Evolutionary conservation across 768 basidiomycete genomes (phyloP).

Genomic region (Podaxis sp.): DNA sequence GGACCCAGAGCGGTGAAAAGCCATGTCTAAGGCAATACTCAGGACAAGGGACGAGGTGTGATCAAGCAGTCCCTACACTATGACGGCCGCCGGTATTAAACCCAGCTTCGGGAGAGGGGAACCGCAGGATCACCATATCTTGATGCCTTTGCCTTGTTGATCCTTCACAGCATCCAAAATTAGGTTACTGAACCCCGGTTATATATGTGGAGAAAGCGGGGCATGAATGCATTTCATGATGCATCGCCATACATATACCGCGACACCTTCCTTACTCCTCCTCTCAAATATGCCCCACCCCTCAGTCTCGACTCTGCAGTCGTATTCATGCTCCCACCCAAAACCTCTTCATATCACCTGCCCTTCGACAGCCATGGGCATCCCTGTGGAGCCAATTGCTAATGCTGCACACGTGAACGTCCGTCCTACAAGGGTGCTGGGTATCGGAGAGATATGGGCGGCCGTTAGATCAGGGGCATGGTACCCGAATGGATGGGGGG

Average conservation of each 20-base stretch:
- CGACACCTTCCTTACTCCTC: not conserved
- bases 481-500: not conserved
- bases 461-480: conserved; percentile 8
- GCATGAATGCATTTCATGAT: not conserved
- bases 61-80: not conserved
- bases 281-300: not conserved
- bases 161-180: not conserved
- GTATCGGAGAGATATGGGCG: not conserved
- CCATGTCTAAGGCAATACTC: not conserved
- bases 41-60: not conserved
- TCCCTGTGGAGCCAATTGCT: not conserved
- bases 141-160: no score
- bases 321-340: not conserved
- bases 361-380: not conserved
- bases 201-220: not conserved
- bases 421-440: not conserved
- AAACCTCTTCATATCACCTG: not conserved
- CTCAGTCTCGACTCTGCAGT: not conserved
- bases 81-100: not conserved
- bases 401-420: not conserved
- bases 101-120: not conserved
- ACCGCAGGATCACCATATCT: not conserved
- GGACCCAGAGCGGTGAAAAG: not conserved
- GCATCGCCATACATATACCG: not conserved
- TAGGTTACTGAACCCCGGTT: not conserved